A percentile compares a stretch with the other conserved stretches of the same genome.
Conservation (phyloP, 2,329 filamentous ascomycete species). For the Colletotrichum lentis region DNA sequence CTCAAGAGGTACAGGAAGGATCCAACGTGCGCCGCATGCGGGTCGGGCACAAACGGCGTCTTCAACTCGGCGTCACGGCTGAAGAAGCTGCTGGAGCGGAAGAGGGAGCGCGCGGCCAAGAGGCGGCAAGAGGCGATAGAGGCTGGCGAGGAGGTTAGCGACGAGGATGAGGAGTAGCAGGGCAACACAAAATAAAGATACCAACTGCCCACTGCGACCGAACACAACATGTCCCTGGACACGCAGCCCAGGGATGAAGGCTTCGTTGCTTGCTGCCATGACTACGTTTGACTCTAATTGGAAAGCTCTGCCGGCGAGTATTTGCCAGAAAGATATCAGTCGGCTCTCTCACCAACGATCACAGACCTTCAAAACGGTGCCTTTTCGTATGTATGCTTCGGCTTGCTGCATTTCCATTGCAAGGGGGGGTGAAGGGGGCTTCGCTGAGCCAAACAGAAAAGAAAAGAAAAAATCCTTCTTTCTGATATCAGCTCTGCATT, state of each 20-base stretch:
- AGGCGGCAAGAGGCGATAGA: constrained; percentile 63
- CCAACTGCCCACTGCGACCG: neutral
- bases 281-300: neutral
- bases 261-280: neutral
- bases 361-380: neutral
- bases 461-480: too few species aligned
- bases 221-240: neutral
- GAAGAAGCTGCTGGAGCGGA: constrained; percentile 80
- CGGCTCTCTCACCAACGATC: neutral
- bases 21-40: constrained; percentile 86
- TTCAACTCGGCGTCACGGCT: constrained; percentile 89
- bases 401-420: too few species aligned
- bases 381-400: too few species aligned
- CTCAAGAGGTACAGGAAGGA: constrained; percentile 86
- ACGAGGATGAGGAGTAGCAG: constrained; percentile 49
- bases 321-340: neutral
- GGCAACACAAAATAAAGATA: constrained; percentile 11
- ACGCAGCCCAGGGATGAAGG: neutral
- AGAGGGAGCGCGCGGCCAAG: constrained; percentile 68
- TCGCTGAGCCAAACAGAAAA: too few species aligned
- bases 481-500: too few species aligned
- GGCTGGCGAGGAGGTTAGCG: constrained; percentile 59
- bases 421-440: too few species aligned
- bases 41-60: constrained; percentile 83
- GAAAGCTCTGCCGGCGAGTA: neutral